Conservation (phyloP, 1,139 yeast species). For the Debaryomyces fabryi region DNA sequence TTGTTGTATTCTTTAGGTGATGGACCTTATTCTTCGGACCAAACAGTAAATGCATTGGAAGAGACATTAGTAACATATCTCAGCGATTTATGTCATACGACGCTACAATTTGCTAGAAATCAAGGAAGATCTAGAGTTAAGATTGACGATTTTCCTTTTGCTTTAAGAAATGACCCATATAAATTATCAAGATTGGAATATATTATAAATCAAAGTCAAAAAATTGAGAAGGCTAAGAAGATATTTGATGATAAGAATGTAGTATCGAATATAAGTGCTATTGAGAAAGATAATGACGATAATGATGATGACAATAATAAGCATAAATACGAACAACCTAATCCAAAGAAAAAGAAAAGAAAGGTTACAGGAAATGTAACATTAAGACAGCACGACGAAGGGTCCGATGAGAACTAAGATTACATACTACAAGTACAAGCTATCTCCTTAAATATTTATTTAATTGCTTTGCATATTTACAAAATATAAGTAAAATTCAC, state of each 20-base stretch:
- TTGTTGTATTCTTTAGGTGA: conserved; percentile 87
- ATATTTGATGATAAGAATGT: conserved; percentile 64
- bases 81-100: conserved; percentile 51
- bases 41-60: conserved; percentile 78
- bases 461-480: conserved; percentile 3
- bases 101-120: conserved; percentile 26
- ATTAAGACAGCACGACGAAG: conserved; percentile 6
- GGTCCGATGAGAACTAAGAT: conserved; percentile 6
- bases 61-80: conserved; percentile 81
- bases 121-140: conserved; percentile 71
- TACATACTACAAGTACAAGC: not conserved
- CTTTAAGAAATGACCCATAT: conserved; percentile 76
- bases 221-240: conserved; percentile 78
- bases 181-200: conserved; percentile 86
- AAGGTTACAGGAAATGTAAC: conserved; percentile 11
- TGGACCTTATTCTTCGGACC: conserved; percentile 72
- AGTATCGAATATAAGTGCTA: conserved; percentile 11
- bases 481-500: not conserved
- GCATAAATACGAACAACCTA: conserved; percentile 10
- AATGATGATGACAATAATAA: conserved; percentile 15
- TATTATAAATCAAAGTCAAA: conserved; percentile 70
- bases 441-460: conserved; percentile 1
- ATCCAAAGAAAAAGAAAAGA: conserved; percentile 12
- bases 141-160: conserved; percentile 87
- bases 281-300: conserved; percentile 15